Evolutionary conservation across 805 yeast genomes (phyloP).

Genomic region (Yarrowia hollandica): DNA sequence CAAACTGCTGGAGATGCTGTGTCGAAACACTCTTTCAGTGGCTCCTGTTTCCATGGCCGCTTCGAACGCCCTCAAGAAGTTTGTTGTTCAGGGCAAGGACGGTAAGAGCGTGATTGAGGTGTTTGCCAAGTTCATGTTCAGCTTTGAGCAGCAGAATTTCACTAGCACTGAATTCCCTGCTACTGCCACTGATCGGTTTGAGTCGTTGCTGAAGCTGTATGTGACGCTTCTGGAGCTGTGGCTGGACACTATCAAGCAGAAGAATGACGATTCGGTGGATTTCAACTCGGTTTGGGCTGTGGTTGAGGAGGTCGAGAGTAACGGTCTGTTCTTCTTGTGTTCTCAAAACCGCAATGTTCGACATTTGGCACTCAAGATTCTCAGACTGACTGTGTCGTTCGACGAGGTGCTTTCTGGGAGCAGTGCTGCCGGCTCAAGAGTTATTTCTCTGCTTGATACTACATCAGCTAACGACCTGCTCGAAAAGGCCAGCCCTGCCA

Average conservation of each 20-base stretch:
- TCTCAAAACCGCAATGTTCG: constrained; percentile 80
- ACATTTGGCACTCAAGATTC: constrained; percentile 69
- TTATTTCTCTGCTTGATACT: constrained; percentile 71
- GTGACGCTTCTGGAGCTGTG: constrained; percentile 80
- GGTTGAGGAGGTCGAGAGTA: constrained; percentile 94
- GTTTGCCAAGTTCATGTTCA: constrained; percentile 78
- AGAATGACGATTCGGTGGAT: constrained; percentile 35
- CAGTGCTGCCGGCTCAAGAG: constrained; percentile 36
- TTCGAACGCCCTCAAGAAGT: constrained; percentile 56
- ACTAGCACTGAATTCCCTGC: constrained; percentile 54
- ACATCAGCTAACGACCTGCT: constrained; percentile 67
- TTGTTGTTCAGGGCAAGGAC: constrained; percentile 63
- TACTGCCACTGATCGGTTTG: constrained; percentile 61
- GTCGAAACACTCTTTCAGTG: constrained; percentile 68
- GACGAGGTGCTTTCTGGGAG: constrained; percentile 46
- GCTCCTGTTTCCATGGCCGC: constrained; percentile 64
- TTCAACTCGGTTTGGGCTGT: constrained; percentile 71
- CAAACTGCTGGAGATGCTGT: constrained; percentile 69
- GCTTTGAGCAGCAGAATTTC: constrained; percentile 58
- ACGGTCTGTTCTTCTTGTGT: constrained; percentile 86
- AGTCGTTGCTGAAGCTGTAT: constrained; percentile 60
- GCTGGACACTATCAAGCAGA: constrained; percentile 46
- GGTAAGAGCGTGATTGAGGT: constrained; percentile 69
- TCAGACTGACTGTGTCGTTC: constrained; percentile 78
- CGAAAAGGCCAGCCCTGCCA: constrained; percentile 49